Percentiles rank a stretch among this genome's conserved stretches.
Evolutionary conservation across 495 filamentous ascomycete genomes (phyloP).

Genomic region (Penicillium subrubescens): DNA sequence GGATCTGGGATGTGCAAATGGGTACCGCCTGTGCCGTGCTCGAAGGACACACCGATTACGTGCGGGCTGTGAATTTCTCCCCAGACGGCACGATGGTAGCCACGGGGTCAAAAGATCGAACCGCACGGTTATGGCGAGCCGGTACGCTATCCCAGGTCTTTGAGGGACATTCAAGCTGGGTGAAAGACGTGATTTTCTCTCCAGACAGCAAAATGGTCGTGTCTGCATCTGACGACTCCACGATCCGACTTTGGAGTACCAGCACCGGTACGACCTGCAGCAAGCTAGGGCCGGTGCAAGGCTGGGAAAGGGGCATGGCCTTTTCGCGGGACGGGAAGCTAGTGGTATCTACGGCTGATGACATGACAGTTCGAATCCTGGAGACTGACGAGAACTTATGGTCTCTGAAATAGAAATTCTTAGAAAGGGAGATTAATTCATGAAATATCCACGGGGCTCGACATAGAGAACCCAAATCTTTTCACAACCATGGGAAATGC

Average conservation of each 20-base stretch:
- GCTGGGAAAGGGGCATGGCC: slow-evolving; percentile 6
- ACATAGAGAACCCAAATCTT: neutral
- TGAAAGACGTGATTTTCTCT: slow-evolving; percentile 10
- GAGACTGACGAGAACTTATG: slow-evolving; percentile 7
- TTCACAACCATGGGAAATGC: neutral
- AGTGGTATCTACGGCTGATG: slow-evolving; percentile 7
- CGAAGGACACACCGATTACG: slow-evolving; percentile 9
- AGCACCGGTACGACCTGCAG: neutral
- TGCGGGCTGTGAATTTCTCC: slow-evolving; percentile 12
- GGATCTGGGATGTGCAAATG: slow-evolving; percentile 33
- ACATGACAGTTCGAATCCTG: slow-evolving; percentile 8
- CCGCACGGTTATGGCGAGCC: slow-evolving; percentile 3
- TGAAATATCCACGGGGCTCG: neutral
- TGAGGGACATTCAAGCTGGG: slow-evolving; percentile 8
- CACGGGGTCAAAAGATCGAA: slow-evolving; percentile 5
- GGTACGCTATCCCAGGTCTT: neutral
- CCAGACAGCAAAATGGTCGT: slow-evolving; percentile 3
- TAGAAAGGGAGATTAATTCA: slow-evolving; percentile 1
- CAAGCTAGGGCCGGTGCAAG: slow-evolving; percentile 1
- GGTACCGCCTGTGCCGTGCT: neutral
- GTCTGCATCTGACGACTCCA: slow-evolving; percentile 1
- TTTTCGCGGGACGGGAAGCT: slow-evolving; percentile 8
- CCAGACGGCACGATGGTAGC: slow-evolving; percentile 8
- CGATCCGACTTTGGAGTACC: slow-evolving; percentile 3
- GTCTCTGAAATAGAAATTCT: slow-evolving; percentile 1